Base-by-base conservation (phyloP, 192 early-diverging fungal genomes). In the Tieghemiomyces parasiticus region DNA sequence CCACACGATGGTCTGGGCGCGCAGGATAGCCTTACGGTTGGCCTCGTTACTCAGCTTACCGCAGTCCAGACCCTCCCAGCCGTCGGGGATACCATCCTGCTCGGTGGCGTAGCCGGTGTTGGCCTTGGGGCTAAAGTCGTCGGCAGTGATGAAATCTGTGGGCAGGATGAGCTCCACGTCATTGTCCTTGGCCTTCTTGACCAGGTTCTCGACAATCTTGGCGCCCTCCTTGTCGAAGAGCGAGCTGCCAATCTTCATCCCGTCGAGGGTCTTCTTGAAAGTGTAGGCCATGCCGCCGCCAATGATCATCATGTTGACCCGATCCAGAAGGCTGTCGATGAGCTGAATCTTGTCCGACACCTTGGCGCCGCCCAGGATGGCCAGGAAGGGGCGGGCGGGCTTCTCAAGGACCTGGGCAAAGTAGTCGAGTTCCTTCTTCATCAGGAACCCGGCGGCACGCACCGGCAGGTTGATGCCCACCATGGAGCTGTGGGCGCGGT, bases 371-470 rank as follows among this genome's bases (percentile, higher is more conserved):
- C 95, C 95, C 48, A 98, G 76, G 60, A 98, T 98, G 38, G 95
- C 95, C 64, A 96, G 70, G 81, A 95, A 98, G 33, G 95, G 95
- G 50, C 79, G 75, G 31, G 87, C 85, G 33, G 95, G 95, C 71
- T 79, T 78, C 77, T 98, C 95, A 19, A 95, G 80, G 16, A 89
- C 93, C 78, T 95, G 90, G 59, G 85, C 91, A 83, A 98, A 98
- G 84, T 87, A 98, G 69, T 95, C 92, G 49, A 98, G 82, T 79
- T 98, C 95, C 79, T 93, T 93, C 78, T 95, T 88, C 91, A 98
- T 94, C 71, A 98, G 76, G 73, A 98, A 88, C 44, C 95, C 95
- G 45, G 95, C 89, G 35, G 95, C 95, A 58, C 86, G 82, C 54
- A 83, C 73, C 46, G 91, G 85, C 61, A 98, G 76, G 61, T 91